Conservation (phyloP, 139 green algal species). For the Medakamo hakoo region DNA sequence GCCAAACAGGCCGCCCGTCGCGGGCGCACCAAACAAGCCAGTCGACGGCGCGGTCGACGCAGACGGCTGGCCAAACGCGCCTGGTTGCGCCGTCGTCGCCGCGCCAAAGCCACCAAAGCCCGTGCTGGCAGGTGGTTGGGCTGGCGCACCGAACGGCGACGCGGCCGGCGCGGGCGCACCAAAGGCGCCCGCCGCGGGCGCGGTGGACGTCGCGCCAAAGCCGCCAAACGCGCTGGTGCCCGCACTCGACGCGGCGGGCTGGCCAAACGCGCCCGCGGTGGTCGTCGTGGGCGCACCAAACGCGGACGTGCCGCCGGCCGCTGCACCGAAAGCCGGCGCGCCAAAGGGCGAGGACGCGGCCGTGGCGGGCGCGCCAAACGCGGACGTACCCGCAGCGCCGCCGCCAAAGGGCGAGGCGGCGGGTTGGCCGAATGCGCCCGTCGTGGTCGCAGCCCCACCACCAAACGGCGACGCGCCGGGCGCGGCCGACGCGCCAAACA, state of each 20-base stretch:
- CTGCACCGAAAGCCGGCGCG: conserved; percentile 22
- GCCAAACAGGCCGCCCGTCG: no score
- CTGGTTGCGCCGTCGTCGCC: conserved; percentile 1
- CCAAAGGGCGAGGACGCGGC: conserved; percentile 14
- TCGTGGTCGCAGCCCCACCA: conserved; percentile 1
- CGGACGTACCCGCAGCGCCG: conserved; percentile 1
- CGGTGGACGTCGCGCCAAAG: not conserved
- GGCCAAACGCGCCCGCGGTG: conserved; percentile 14
- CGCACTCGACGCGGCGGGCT: no score
- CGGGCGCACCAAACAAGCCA: not conserved
- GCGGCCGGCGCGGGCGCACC: conserved; percentile 6
- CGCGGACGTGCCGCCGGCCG: conserved; percentile 6
- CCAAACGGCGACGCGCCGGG: conserved; percentile 9
- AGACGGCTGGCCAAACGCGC: conserved; percentile 18
- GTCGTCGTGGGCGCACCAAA: conserved; percentile 14
- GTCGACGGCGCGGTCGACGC: no score
- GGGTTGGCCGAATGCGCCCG: not conserved
- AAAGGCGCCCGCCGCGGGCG: conserved; percentile 13
- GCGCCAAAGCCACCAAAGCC: conserved; percentile 17
- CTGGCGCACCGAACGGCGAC: conserved; percentile 14
- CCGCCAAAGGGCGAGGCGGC: conserved; percentile 12
- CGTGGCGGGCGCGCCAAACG: conserved; percentile 5
- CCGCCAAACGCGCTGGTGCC: conserved; percentile 1
- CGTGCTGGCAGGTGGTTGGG: conserved; percentile 19
- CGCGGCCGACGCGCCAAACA: conserved; percentile 7